Evolutionary conservation across 2,329 filamentous ascomycete species (phyloP).

Genomic region (Clonostachys chloroleuca): DNA sequence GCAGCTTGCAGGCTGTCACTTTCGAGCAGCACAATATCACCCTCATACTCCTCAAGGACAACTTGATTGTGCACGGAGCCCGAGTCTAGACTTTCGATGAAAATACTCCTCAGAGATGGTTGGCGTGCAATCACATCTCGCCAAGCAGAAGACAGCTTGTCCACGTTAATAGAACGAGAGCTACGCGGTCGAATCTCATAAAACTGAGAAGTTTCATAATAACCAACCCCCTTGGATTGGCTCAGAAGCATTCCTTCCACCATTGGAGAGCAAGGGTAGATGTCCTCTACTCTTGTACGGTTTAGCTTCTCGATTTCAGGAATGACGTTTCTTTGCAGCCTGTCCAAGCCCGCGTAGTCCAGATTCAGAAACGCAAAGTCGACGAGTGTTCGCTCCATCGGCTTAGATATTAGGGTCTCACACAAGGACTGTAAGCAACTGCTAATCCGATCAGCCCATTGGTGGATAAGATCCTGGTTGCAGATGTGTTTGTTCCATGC

Average conservation of each 20-base stretch:
- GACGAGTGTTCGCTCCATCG: slow-evolving; percentile 32
- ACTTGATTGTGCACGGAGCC: slow-evolving; percentile 20
- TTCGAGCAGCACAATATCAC: background rate
- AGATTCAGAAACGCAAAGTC: slow-evolving; percentile 35
- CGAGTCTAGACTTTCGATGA: slow-evolving; percentile 17
- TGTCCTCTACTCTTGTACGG: slow-evolving; percentile 20
- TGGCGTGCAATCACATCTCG: slow-evolving; percentile 32
- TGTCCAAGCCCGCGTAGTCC: slow-evolving; percentile 30
- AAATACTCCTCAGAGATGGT: slow-evolving; percentile 21
- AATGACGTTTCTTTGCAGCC: slow-evolving; percentile 30
- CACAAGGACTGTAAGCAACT: slow-evolving; percentile 33
- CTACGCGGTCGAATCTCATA: slow-evolving; percentile 10
- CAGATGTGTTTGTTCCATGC: slow-evolving; percentile 33
- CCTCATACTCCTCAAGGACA: slow-evolving; percentile 11
- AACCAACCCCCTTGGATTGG: slow-evolving; percentile 22
- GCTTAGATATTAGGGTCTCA: slow-evolving; percentile 24
- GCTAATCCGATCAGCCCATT: slow-evolving; percentile 38
- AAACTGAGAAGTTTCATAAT: slow-evolving; percentile 19
- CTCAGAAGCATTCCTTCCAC: slow-evolving; percentile 22
- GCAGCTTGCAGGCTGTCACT: background rate
- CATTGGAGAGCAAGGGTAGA: slow-evolving; percentile 20
- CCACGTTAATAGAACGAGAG: slow-evolving; percentile 13
- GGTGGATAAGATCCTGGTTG: slow-evolving; percentile 30
- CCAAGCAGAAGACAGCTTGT: slow-evolving; percentile 35
- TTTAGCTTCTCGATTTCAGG: slow-evolving; percentile 18